phyloP scores from a whole-genome alignment of 345 rosid genomes.

The Lumnitzera littorea region DNA sequence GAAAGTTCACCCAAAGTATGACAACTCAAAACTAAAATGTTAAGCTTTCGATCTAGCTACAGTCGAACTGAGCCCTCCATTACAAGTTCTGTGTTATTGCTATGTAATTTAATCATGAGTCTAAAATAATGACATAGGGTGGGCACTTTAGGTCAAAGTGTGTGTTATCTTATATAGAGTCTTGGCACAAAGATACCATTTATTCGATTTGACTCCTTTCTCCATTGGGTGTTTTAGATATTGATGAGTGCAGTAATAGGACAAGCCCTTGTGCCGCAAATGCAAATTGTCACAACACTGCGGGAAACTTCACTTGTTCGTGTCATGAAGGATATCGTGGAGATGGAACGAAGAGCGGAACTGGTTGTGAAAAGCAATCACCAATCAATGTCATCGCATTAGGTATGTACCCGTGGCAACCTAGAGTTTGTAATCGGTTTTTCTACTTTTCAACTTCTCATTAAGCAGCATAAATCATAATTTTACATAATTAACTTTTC shows the following conservation, averaged over 20 bases:
- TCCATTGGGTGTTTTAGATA: constrained; percentile 9
- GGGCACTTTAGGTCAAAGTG: no score
- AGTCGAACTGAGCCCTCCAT: no score
- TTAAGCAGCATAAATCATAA: no score
- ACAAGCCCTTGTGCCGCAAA: background rate
- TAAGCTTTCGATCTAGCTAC: background rate
- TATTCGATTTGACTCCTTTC: background rate
- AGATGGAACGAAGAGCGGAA: constrained; percentile 10
- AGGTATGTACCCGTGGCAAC: constrained; percentile 5
- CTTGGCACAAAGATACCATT: constrained; percentile 4
- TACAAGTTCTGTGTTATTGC: no score
- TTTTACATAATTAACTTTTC: no score
- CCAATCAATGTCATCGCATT: background rate
- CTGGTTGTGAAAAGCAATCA: constrained; percentile 7
- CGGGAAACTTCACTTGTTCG: constrained; percentile 20
- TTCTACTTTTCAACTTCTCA: no score
- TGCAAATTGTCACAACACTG: rapidly evolving
- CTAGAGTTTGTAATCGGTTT: background rate
- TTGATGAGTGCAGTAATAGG: constrained; percentile 18
- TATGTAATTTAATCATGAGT: no score
- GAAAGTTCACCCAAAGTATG: no score
- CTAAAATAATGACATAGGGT: no score
- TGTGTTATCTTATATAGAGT: no score
- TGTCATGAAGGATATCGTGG: constrained; percentile 26
- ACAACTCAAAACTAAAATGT: no score